A percentile compares a stretch with the other conserved stretches of the same genome.
These are phyloP conservation scores for Mortierella sp. DNA, from an alignment of 371 early-diverging fungal species.

Conservation along the genomic window DNA sequence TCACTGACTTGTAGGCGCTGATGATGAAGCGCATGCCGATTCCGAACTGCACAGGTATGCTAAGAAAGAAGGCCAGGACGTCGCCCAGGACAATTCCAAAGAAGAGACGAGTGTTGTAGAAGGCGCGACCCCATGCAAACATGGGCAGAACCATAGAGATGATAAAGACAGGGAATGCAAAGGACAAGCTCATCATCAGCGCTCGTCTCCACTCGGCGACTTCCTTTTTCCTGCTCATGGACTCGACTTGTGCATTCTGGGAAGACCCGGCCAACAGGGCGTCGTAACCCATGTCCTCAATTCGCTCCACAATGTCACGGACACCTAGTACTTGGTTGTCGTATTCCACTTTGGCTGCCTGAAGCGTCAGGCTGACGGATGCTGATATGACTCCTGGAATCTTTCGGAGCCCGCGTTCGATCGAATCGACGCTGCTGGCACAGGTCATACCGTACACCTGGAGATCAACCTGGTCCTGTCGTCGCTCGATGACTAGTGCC, in stretches of 20 bases:
- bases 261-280: conserved; percentile 77
- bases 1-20: conserved; percentile 81
- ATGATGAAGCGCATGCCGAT: conserved; percentile 85
- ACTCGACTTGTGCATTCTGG: conserved; percentile 86
- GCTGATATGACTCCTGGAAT: conserved; percentile 73
- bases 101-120: conserved; percentile 45
- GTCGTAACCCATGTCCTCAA: conserved; percentile 89
- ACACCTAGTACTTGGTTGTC: conserved; percentile 73
- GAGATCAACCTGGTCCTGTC: conserved; percentile 64
- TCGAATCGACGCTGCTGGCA: conserved; percentile 80
- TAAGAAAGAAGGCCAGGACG: conserved; percentile 64
- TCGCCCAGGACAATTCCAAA: conserved; percentile 76
- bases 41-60: conserved; percentile 91
- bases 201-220: conserved; percentile 85
- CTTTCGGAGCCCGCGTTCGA: conserved; percentile 74
- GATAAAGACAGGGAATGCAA: conserved; percentile 87
- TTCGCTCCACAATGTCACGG: conserved; percentile 81
- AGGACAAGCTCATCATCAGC: conserved; percentile 68
- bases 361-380: conserved; percentile 81
- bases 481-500: conserved; percentile 42
- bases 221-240: conserved; percentile 87
- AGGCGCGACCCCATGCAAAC: conserved; percentile 58
- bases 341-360: conserved; percentile 77
- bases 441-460: conserved; percentile 94
- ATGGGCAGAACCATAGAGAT: conserved; percentile 88